Evolutionary conservation across 1,139 yeast genomes (phyloP), one percentile per base, ranked within the genome.

Genomic region (Kurtzmaniella quercitrusa): DNA sequence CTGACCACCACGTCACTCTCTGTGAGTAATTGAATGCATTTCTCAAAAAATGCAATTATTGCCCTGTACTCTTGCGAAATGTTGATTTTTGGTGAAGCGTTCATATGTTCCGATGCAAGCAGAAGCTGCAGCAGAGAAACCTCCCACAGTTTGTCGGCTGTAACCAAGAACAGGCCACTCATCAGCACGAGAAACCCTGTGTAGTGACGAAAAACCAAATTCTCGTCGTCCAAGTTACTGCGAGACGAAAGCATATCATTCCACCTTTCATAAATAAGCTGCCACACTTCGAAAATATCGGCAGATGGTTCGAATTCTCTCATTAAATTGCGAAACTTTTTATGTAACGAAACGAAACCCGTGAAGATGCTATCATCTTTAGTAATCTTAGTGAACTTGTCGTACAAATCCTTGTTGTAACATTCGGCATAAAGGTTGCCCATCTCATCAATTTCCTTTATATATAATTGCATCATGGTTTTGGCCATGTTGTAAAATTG

Each of bases 301-400:
- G 69, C 66, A 0, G 88, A 80, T 1, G 91, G 87, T 33, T 62
- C 65, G 5, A 77, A 75, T n/a, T 80, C 67, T 46, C 80, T 71
- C 41, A 84, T 61, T 37, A 85, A 68, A 47, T 66, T 75, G 48
- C 76, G 74, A 44, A 86, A 65, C 46, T 82, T 75, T 56, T 86
- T 85, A 56, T 87, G 93, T 28, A 84, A 71, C 0, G 94, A 89
- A 15, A 85, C 86, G 23, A 83, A 76, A 15, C 95, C 93, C 1
- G 91, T 82, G 41, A 84, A 80, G 2, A 82, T 78, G 26, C 75
- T 67, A 30, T 68, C 76, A 47, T 84, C 89, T n/a, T 76, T 63
- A 8, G 80, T 63, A 43, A 84, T 68, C 8, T 67, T 60, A 34
- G 60, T 55, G 43, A 79, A 77, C 6, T 87, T 72, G 3, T 71